Evolutionary conservation across 2,329 filamentous ascomycete genomes (phyloP).

Genomic region (Aspergillus terreus): DNA sequence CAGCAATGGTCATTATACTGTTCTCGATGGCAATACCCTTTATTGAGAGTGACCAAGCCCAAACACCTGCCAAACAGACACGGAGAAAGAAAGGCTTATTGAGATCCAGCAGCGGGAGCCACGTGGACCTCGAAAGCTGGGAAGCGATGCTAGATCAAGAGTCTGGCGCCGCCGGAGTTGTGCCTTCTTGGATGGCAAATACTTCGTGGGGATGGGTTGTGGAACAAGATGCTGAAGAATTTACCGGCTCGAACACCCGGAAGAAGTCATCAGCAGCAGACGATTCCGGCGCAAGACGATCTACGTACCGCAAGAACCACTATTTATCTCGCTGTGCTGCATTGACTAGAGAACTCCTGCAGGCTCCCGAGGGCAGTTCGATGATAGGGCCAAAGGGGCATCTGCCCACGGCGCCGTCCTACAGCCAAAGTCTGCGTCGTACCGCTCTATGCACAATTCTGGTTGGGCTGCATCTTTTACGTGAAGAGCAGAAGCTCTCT

Average conservation of each 20-base stretch:
- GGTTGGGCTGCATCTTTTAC: slow-evolving; percentile 74
- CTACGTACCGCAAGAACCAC: slow-evolving; percentile 35
- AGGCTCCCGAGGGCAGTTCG: slow-evolving; percentile 54
- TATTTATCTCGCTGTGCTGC: slow-evolving; percentile 49
- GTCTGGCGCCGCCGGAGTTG: slow-evolving; percentile 37
- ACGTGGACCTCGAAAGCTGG: slow-evolving; percentile 45
- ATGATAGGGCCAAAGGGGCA: slow-evolving; percentile 58
- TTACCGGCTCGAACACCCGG: slow-evolving; percentile 12
- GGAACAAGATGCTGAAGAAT: slow-evolving; percentile 49
- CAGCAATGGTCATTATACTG: slow-evolving; percentile 61
- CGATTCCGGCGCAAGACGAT: slow-evolving; percentile 19
- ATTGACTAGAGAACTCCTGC: slow-evolving; percentile 63
- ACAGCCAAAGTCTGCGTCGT: slow-evolving; percentile 54
- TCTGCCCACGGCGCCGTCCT: slow-evolving; percentile 59
- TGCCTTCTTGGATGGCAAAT: slow-evolving; percentile 52
- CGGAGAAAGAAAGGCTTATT: slow-evolving; percentile 42
- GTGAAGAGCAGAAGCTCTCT: slow-evolving; percentile 84
- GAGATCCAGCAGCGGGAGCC: slow-evolving; percentile 49
- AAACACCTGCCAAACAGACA: slow-evolving; percentile 31
- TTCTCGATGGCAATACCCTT: slow-evolving; percentile 62
- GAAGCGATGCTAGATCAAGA: slow-evolving; percentile 48
- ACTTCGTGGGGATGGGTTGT: slow-evolving; percentile 69
- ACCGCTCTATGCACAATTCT: slow-evolving; percentile 67
- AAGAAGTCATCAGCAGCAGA: slow-evolving; percentile 20
- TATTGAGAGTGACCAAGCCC: slow-evolving; percentile 37